Base-by-base conservation (phyloP, 257 asterid species). In the Fraxinus anomala region DNA sequence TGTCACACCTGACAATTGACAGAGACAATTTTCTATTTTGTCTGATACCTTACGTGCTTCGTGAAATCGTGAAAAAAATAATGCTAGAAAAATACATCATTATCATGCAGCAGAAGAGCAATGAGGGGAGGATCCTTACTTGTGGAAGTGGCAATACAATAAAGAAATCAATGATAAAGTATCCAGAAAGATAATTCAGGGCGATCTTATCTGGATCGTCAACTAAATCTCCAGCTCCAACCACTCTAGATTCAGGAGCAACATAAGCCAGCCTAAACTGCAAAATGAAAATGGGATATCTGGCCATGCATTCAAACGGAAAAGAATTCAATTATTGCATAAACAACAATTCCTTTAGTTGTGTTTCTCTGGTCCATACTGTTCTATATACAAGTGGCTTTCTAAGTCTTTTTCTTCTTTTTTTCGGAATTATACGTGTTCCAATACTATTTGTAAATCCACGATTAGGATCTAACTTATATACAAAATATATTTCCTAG, bases 201-300 rank as follows among this genome's bases (percentile, higher is more conserved):
- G 97, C 98, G 67, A 94, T 94, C 79, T 72, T 88, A 76, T 78
- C 89, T 65, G 97, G 96, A 77, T 89, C 86, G 71, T 90, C 96
- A 23, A 82, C 97, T 68, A 94, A 84, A 73, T 92, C 96, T 80
- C 97, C 98, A 63, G 98, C 85, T 70, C 97, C 98, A 80, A 85
- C 90, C 30, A 94, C 96, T 88, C 88, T 80, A 54, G 98, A 86
- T 79, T 92, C 98, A 70, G 97, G 97, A 78, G 92, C 89, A 82
- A 94, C 90, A 81, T 90, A 94, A 78, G 98, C 98, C 69, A 94
- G 82, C 87, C 95, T 85, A 82, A 94, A 92, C 98, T 94, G 96
- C 88, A 88, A 84, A 86, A 82, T 33, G 37, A 19, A 21, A 68
- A 54, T 44, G 54, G 54, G 54, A 44, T 44, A 44, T 44, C 17